Base-by-base conservation (phyloP, 768 basidiomycete genomes). In the Lactifluus rugatus region DNA sequence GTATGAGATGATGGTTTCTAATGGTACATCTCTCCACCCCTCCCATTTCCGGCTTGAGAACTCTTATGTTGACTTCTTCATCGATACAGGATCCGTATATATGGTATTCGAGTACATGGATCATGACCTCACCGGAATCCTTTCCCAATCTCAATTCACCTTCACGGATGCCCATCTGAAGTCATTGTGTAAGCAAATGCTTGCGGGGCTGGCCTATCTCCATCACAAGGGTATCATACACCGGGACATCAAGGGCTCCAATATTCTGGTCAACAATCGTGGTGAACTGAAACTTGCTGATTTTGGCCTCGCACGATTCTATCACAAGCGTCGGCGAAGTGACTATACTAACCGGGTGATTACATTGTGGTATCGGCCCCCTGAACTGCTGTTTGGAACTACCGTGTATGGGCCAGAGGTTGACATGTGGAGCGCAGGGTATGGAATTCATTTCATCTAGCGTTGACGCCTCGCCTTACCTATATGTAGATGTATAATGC, bases 101-200 rank as follows among this genome's bases (percentile, higher is more conserved):
- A 99, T 99, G 96, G 95, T 99, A 39, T 93, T 98, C 66, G 94
- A 98, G 70, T 99, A 99, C 71, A 90, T 96, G 90, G 93, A 99
- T 66, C 95, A 98, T 69, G 96, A 99, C 69, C 76, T 99, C 54
- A 97, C 94, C 2, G 96, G 96, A 3, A 79, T 98, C 51, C 77
- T 99, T 26, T 89, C 92, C 2, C 94, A 97, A 73, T 88, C 82
- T 1, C 87, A 92, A 66, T 89, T 97, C 66, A 76, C 69, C 39
- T 97, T 99, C 69, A 79, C 82, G 0, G 80, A 84, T 21, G 91
- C 89, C 21, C 88, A 99, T 70, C 77, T 98, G 42, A 99, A 99
- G 76, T 96, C 94, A 0, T 80, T 99, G 52, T 93, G 89, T 69
- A 81, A 84, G 61, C 96, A 99, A 73, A 96, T 99, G 90, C 84